Percentiles rank a stretch among this genome's conserved stretches.
Evolutionary conservation across 441 rosid genomes (phyloP).

Genomic region (Syzygium malaccense): DNA sequence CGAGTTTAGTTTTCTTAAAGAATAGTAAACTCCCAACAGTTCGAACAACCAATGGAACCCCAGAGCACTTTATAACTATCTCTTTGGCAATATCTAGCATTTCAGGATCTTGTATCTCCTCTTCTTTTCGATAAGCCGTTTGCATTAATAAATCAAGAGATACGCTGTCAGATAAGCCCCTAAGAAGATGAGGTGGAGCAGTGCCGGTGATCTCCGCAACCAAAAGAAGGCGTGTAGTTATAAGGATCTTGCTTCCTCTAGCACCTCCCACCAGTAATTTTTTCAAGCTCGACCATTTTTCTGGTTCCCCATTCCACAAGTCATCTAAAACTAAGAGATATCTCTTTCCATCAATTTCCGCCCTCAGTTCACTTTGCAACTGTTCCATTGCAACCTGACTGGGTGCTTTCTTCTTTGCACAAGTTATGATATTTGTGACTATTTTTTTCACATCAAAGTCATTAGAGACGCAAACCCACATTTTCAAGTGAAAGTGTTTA

Average conservation of each 20-base stretch:
- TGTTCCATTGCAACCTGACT: background rate
- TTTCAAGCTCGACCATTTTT: background rate
- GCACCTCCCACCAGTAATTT: background rate
- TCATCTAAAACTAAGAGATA: background rate
- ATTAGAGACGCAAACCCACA: background rate
- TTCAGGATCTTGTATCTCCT: background rate
- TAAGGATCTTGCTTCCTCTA: background rate
- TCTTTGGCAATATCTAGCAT: background rate
- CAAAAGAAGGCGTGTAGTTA: background rate
- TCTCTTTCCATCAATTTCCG: background rate
- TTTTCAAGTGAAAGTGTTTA: background rate
- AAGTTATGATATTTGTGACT: background rate
- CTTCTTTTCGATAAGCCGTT: background rate
- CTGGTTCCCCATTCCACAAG: accelerated
- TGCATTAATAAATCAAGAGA: background rate
- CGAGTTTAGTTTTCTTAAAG: background rate
- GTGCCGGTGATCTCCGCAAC: background rate
- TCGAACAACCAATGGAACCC: background rate
- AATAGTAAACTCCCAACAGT: background rate
- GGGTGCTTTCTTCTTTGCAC: background rate
- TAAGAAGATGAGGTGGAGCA: accelerated
- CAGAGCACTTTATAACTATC: background rate
- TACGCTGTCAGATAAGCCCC: background rate
- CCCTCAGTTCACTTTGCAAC: background rate
- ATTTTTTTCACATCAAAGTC: background rate